These are phyloP conservation scores for Ogataea pilisensis DNA, from an alignment of 805 yeast genomes.

Conservation along the genomic window DNA sequence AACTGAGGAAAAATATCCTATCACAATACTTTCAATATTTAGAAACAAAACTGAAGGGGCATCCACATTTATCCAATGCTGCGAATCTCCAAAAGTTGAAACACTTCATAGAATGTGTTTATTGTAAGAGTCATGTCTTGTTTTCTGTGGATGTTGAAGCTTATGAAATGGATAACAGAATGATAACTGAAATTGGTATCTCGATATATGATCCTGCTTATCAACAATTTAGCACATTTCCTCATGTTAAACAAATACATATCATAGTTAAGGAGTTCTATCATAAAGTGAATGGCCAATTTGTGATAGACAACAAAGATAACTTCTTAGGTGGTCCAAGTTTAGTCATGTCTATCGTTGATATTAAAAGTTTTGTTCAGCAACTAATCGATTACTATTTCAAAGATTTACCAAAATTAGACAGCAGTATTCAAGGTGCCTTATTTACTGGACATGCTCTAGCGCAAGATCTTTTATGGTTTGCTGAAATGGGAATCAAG, in stretches of 20 bases:
- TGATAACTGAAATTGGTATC: slow-evolving; percentile 55
- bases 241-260: slow-evolving; percentile 37
- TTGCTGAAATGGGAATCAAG: slow-evolving; percentile 41
- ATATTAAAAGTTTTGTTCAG: slow-evolving; percentile 39
- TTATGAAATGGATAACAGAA: slow-evolving; percentile 39
- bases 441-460: slow-evolving; percentile 60
- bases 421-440: slow-evolving; percentile 10
- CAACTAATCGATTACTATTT: slow-evolving; percentile 42
- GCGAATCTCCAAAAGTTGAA: slow-evolving; percentile 1
- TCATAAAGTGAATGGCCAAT: slow-evolving; percentile 45
- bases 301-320: slow-evolving; percentile 49
- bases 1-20: not conserved
- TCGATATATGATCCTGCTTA: slow-evolving; percentile 52
- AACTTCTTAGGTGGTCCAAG: slow-evolving; percentile 51
- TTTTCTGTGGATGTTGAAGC: slow-evolving; percentile 57
- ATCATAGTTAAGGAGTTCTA: slow-evolving; percentile 43
- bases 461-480: slow-evolving; percentile 50
- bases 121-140: slow-evolving; percentile 18
- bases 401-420: slow-evolving; percentile 23
- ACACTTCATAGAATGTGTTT: not conserved
- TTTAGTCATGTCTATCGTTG: slow-evolving; percentile 33
- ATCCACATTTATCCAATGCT: slow-evolving; percentile 5
- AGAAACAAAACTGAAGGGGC: not conserved
- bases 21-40: slow-evolving; percentile 1
- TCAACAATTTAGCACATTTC: slow-evolving; percentile 36